phyloP scores from a whole-genome alignment of 2,329 filamentous ascomycete genomes.

The Aspergillus sp. region DNA sequence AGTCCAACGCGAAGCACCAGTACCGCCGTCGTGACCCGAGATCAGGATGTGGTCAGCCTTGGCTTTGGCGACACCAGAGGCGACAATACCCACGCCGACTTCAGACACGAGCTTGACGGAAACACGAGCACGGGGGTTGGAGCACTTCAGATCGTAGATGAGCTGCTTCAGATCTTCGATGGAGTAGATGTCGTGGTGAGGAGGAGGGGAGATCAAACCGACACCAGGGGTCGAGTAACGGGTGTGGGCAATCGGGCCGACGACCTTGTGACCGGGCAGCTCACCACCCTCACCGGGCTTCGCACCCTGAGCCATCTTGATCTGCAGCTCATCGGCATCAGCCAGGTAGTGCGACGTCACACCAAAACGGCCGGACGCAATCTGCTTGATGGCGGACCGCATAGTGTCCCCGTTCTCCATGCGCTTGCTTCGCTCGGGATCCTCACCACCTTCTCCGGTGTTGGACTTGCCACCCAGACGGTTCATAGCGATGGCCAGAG shows the following conservation, averaged over 20 bases:
- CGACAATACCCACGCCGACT: slow-evolving; percentile 95
- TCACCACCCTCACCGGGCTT: slow-evolving; percentile 98
- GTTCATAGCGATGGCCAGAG: slow-evolving; percentile 94
- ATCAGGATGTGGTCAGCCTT: slow-evolving; percentile 97
- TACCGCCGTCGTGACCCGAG: slow-evolving; percentile 94
- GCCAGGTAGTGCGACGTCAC: slow-evolving; percentile 93
- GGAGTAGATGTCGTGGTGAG: slow-evolving; percentile 97
- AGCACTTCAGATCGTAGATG: slow-evolving; percentile 96
- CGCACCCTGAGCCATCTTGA: slow-evolving; percentile 98
- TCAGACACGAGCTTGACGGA: slow-evolving; percentile 98
- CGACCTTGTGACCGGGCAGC: slow-evolving; percentile 94
- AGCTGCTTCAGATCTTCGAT: slow-evolving; percentile 98
- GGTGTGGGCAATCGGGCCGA: slow-evolving; percentile 87
- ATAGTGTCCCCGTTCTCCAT: slow-evolving; percentile 93
- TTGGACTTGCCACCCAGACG: slow-evolving; percentile 94
- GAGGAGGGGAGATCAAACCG: slow-evolving; percentile 90
- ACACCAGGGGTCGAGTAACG: slow-evolving; percentile 96
- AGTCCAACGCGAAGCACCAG: slow-evolving; percentile 94
- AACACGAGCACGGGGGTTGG: slow-evolving; percentile 85
- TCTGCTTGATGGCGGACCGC: slow-evolving; percentile 96
- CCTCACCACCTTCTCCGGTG: slow-evolving; percentile 95
- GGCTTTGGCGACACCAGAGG: slow-evolving; percentile 94
- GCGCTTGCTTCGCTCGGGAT: slow-evolving; percentile 81
- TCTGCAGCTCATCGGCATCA: slow-evolving; percentile 93
- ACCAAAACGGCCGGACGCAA: slow-evolving; percentile 92